These are phyloP conservation scores for Nicotiana tabacum DNA, from an alignment of 257 asterid genomes.

Conservation along the genomic window DNA sequence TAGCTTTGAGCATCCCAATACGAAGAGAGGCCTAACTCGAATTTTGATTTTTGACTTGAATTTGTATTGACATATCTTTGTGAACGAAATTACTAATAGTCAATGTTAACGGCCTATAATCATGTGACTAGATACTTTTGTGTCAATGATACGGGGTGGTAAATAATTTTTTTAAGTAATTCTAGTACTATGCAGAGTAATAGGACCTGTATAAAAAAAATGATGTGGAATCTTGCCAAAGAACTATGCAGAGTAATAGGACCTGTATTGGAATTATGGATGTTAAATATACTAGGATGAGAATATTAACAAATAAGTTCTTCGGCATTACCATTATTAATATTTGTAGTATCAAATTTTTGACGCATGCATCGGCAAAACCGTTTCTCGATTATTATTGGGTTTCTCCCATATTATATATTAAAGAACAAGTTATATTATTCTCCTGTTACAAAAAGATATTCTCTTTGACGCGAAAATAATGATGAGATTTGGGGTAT, in stretches of 20 bases:
- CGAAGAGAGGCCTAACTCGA: slow-evolving; percentile 12
- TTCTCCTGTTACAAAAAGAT: neutral
- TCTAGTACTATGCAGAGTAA: neutral
- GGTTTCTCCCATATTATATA: neutral
- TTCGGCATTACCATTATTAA: neutral
- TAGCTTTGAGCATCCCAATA: slow-evolving; percentile 8
- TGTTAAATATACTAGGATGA: neutral
- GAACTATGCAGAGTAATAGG: neutral
- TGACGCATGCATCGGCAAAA: neutral
- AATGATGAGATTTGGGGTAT: neutral
- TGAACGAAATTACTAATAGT: neutral
- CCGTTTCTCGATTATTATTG: neutral
- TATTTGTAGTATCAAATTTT: neutral
- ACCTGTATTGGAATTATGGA: neutral
- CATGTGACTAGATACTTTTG: slow-evolving; percentile 13
- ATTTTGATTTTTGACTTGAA: slow-evolving; percentile 9
- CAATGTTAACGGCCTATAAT: neutral
- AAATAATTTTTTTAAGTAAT: neutral
- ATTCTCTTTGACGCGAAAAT: neutral
- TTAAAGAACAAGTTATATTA: neutral
- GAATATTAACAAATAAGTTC: neutral
- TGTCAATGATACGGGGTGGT: neutral
- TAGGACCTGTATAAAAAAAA: neutral
- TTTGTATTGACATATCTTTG: neutral
- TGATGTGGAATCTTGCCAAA: neutral